These are phyloP conservation scores for Sporothrix euskadiensis DNA, from an alignment of 2,329 filamentous ascomycete species.

Conservation along the genomic window DNA sequence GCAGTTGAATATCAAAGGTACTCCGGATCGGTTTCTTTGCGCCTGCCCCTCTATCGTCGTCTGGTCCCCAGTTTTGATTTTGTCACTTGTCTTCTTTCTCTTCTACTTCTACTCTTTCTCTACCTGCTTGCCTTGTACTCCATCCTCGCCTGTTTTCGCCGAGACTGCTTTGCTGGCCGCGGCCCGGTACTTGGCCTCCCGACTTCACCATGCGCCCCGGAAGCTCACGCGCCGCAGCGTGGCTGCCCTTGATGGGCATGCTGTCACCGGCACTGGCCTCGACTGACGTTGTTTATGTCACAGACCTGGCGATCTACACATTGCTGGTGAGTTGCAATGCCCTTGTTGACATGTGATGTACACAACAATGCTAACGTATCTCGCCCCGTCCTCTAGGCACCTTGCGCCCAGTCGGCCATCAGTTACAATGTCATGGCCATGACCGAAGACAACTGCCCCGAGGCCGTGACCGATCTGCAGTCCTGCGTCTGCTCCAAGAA, in stretches of 20 bases:
- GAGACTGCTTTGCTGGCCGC: not conserved
- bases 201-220: conserved; percentile 15
- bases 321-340: conserved; percentile 41
- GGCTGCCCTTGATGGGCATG: conserved; percentile 26
- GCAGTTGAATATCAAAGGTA: not conserved
- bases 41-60: not conserved
- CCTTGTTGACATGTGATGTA: not conserved
- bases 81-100: not conserved
- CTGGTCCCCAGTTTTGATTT: not conserved
- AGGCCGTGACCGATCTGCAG: conserved; percentile 49
- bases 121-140: not conserved
- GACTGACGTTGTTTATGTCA: conserved; percentile 45
- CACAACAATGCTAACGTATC: not conserved
- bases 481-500: conserved; percentile 56
- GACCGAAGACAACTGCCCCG: conserved; percentile 48
- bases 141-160: not conserved
- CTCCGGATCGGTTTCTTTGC: not conserved
- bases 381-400: conserved; percentile 44
- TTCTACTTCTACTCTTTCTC: not conserved
- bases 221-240: conserved; percentile 16
- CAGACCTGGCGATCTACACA: conserved; percentile 47
- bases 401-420: conserved; percentile 52
- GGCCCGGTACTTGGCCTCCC: not conserved
- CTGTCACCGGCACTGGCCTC: conserved; percentile 6
- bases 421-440: conserved; percentile 47